Conservation (phyloP, 495 filamentous ascomycete species). For the Trichoderma virens region DNA sequence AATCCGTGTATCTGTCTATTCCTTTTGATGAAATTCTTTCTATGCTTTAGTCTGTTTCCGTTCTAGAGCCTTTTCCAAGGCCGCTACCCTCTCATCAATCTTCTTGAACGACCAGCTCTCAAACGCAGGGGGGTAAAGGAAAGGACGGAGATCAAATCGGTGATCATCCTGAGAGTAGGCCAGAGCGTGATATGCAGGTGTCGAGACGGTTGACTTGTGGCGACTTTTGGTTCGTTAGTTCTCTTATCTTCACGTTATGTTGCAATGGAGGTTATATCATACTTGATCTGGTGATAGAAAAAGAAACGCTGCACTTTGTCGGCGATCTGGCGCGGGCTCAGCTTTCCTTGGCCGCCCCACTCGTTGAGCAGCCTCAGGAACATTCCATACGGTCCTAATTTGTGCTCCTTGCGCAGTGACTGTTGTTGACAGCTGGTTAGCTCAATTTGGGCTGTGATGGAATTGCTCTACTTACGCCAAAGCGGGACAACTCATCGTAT, state of each 20-base stretch:
- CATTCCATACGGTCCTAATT: slow-evolving; percentile 66
- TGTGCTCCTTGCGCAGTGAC: slow-evolving; percentile 57
- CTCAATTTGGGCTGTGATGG: background rate
- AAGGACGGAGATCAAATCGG: slow-evolving; percentile 59
- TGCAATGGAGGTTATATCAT: no score
- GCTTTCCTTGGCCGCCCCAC: slow-evolving; percentile 49
- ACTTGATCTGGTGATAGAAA: slow-evolving; percentile 18
- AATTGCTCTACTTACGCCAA: slow-evolving; percentile 30
- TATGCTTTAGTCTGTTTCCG: background rate
- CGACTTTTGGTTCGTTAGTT: no score
- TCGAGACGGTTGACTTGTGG: slow-evolving; percentile 15
- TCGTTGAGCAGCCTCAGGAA: slow-evolving; percentile 61
- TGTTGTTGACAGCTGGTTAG: slow-evolving; percentile 15
- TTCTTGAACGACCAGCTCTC: slow-evolving; percentile 44
- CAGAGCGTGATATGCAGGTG: slow-evolving; percentile 23
- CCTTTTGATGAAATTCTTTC: background rate
- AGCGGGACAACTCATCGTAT: slow-evolving; percentile 48
- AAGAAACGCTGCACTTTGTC: slow-evolving; percentile 52
- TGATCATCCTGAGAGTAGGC: slow-evolving; percentile 59
- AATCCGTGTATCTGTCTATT: background rate
- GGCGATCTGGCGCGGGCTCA: slow-evolving; percentile 22
- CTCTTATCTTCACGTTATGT: no score
- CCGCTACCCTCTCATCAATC: slow-evolving; percentile 38
- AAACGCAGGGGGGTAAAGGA: slow-evolving; percentile 43
- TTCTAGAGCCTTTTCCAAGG: slow-evolving; percentile 21